Evolutionary conservation across 371 early-diverging fungal species (phyloP), one percentile per base, ranked within the genome.

Genomic region (Syncephalastrum contaminatum): DNA sequence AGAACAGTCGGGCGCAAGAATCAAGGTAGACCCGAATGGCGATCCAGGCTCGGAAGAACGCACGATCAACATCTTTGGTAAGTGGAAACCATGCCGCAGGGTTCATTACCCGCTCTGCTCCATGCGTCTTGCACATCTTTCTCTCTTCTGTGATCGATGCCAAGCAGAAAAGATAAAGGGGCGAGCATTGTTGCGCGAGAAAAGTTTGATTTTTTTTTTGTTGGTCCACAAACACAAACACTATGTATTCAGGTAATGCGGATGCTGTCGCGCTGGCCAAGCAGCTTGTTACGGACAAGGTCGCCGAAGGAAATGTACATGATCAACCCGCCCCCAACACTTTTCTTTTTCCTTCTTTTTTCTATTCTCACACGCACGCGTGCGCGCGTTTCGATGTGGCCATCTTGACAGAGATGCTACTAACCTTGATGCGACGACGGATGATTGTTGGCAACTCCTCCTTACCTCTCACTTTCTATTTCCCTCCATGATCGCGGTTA

Each of bases 1-100:
- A 72, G 89, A 88, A 57, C 83, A 85, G 56, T 84, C 90, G 1
- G 91, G 94, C 0, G 92, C 94, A 15, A 77, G 85, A 51, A 93
- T 95, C 60, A 85, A 88, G 58, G 81, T 91, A 16, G 85, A 88
- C 47, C 81, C 81, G 46, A 80, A 70, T 39, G 75, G 69, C 10
- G 73, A 70, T 42, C 65, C 52, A 10, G 60, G 73, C 51, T 55
- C 73, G 44, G 61, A 62, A 13, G 73, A 77, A 41, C 64, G 73
- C 41, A 67, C 56, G 15, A 66, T 77, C 20, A 70, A 64, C 54
- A 67, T 75, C 41, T 68, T 63, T 43, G 76, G 76, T 67, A 67
- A 60, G 60, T 62, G 36, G 12, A 8, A 30, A 30, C 10, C 12
- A 30, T 30, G 36, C 36, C 3, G 36, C 36, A 30, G 36, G 36